A percentile compares a stretch with the other conserved stretches of the same genome.
Evolutionary conservation across 768 basidiomycete species (phyloP).

Genomic region (Hydnomerulius pinastri): DNA sequence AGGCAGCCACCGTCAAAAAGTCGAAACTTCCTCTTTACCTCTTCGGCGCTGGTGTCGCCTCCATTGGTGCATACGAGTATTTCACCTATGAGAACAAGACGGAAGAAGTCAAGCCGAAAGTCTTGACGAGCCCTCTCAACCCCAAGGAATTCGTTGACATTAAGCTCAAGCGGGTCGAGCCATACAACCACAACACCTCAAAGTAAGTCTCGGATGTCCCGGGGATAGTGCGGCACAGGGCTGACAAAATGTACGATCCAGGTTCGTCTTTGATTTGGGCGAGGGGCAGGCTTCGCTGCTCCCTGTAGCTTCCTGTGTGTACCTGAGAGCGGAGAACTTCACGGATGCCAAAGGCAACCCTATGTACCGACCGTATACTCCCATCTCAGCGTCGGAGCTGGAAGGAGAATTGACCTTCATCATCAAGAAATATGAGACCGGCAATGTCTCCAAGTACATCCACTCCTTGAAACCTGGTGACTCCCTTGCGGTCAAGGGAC

Average conservation of each 20-base stretch:
- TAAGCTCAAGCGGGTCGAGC: constrained; percentile 75
- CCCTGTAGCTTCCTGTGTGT: constrained; percentile 75
- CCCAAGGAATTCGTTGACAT: constrained; percentile 77
- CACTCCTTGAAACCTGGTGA: constrained; percentile 81
- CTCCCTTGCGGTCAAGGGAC: constrained; percentile 85
- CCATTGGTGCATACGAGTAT: constrained; percentile 52
- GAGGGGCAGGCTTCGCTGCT: constrained; percentile 76
- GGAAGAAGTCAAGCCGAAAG: constrained; percentile 39
- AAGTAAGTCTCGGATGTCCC: constrained; percentile 44
- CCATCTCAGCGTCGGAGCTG: constrained; percentile 74
- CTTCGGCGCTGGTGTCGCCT: constrained; percentile 48
- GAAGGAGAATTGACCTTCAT: constrained; percentile 79
- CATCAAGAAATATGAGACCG: constrained; percentile 83
- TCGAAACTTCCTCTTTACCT: constrained; percentile 52
- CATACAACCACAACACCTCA: constrained; percentile 94
- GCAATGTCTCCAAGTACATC: constrained; percentile 85
- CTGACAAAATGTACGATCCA: too few species aligned
- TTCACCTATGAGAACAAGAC: constrained; percentile 36
- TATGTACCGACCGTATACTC: constrained; percentile 90
- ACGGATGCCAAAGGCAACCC: constrained; percentile 83
- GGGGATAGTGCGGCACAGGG: too few species aligned
- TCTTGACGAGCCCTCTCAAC: constrained; percentile 69
- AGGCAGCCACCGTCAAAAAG: constrained; percentile 44
- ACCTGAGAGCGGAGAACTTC: constrained; percentile 74
- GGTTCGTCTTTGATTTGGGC: constrained; percentile 81